phyloP scores from a whole-genome alignment of 495 filamentous ascomycete genomes.

The Neurospora sp. region DNA sequence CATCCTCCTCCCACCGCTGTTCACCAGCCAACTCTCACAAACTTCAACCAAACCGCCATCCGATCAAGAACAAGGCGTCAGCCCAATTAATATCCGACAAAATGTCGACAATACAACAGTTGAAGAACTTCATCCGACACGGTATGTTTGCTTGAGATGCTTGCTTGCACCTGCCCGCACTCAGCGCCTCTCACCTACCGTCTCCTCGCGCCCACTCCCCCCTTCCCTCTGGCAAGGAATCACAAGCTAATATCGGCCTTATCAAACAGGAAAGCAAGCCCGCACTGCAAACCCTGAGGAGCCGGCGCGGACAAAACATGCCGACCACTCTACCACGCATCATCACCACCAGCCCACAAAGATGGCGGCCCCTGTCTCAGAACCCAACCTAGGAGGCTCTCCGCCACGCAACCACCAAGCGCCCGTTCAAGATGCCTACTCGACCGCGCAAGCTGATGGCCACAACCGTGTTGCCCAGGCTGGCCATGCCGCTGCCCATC shows the following conservation, averaged over 20 bases:
- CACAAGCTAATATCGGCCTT: constrained; percentile 19
- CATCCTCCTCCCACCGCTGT: background rate
- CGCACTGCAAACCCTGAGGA: constrained; percentile 54
- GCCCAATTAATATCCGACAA: constrained; percentile 7
- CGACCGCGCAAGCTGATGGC: constrained; percentile 46
- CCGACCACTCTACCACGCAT: constrained; percentile 46
- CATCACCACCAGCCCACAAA: constrained; percentile 23
- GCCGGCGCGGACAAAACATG: constrained; percentile 32
- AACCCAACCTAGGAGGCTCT: constrained; percentile 13
- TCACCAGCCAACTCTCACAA: background rate
- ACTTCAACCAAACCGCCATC: background rate
- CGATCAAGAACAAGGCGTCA: background rate
- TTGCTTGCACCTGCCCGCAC: constrained; percentile 2
- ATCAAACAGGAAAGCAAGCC: constrained; percentile 63
- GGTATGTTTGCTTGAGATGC: constrained; percentile 36
- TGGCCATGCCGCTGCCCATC: constrained; percentile 46
- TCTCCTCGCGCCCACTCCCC: background rate
- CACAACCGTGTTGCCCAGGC: constrained; percentile 56
- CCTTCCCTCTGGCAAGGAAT: background rate
- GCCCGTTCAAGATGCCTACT: constrained; percentile 38
- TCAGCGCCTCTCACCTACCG: background rate
- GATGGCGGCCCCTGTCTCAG: constrained; percentile 17
- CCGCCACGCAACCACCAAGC: constrained; percentile 5
- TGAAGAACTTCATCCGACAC: constrained; percentile 98
- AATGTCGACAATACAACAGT: constrained; percentile 66